Evolutionary conservation across 148 eudicot genomes (phyloP), one percentile per base, ranked within the genome.

Genomic region (Nepenthes mirabilis): DNA sequence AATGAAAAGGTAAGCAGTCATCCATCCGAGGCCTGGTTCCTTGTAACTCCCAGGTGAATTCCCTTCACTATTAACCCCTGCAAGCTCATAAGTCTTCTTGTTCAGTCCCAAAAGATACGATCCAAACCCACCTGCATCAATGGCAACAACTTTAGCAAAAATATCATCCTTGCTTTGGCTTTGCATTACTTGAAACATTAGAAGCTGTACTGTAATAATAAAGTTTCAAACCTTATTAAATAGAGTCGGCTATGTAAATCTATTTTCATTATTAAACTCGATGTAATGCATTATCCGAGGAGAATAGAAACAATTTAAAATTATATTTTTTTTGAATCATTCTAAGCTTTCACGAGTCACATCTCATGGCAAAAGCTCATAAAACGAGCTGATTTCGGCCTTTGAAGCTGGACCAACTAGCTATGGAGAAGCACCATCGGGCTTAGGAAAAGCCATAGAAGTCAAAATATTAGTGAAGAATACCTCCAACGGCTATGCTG

Each of bases 401-500:
- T 40, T 8, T 0, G 34, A 14, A 60, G 33, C 1, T 23, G 3
- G 14, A 32, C 10, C 33, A 37, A 40, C 1, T 11, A 47, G 56
- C 37, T 47, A 45, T 11, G 37, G 14, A 49, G 68, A 1, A 33
- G 37, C 45, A 40, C 8, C 8, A 49, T 2, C 13, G 6, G 1
- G 37, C 9, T 11, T 14, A 12, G 11, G 32, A 52, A 23, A 23
- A 34, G 34, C 10, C 12, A 36, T 3, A 32, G 6, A 60, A 6
- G 47, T 33, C 13, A 34, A 47, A 1, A 40, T 13, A 34, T 6
- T n/a, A 36, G 12, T 11, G 10, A 14, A 8, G 11, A 11, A 62
- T 63, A 88, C 96, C 97, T 78, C 86, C 88, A 71, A 83, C 62
- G 33, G 90, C 79, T 51, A 90, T 83, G 70, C 88, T 82, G 57